Conservation (phyloP, 352 stramenopile genomes). For the Globisporangium mamillatum region DNA sequence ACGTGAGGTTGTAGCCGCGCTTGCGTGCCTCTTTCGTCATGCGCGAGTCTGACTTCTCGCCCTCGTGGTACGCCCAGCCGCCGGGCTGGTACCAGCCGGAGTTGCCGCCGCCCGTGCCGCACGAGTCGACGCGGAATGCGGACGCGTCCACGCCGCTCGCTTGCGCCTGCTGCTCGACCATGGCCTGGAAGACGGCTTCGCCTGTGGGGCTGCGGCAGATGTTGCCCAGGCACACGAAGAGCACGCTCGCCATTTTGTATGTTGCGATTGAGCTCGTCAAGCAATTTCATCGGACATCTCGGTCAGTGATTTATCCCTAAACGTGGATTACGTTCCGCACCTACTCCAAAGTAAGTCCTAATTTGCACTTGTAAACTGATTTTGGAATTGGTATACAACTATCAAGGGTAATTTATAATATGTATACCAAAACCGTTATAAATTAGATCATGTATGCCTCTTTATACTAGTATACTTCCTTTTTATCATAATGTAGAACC, state of each 20-base stretch:
- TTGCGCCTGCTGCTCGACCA: slow-evolving; percentile 41
- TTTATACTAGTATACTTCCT: too few relatives aligned
- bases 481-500: too few relatives aligned
- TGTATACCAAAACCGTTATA: too few relatives aligned
- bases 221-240: slow-evolving; percentile 91
- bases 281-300: neutral
- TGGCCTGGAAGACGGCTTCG: slow-evolving; percentile 83
- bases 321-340: too few relatives aligned
- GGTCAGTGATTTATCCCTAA: too few relatives aligned
- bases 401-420: too few relatives aligned
- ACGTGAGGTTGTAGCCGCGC: slow-evolving; percentile 80
- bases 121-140: slow-evolving; percentile 75
- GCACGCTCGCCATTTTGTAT: slow-evolving; percentile 51
- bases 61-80: slow-evolving; percentile 87
- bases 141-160: slow-evolving; percentile 21
- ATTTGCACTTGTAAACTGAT: too few relatives aligned
- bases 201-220: slow-evolving; percentile 85
- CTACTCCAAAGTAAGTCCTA: too few relatives aligned
- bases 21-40: slow-evolving; percentile 87
- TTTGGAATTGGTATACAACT: too few relatives aligned
- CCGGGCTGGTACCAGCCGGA: slow-evolving; percentile 71
- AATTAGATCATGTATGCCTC: too few relatives aligned
- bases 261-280: neutral
- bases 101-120: slow-evolving; percentile 82
- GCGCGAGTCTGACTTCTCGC: slow-evolving; percentile 72